These are phyloP conservation scores for Diplotaxis tenuifolia DNA, from an alignment of 345 rosid genomes.

Conservation along the genomic window DNA sequence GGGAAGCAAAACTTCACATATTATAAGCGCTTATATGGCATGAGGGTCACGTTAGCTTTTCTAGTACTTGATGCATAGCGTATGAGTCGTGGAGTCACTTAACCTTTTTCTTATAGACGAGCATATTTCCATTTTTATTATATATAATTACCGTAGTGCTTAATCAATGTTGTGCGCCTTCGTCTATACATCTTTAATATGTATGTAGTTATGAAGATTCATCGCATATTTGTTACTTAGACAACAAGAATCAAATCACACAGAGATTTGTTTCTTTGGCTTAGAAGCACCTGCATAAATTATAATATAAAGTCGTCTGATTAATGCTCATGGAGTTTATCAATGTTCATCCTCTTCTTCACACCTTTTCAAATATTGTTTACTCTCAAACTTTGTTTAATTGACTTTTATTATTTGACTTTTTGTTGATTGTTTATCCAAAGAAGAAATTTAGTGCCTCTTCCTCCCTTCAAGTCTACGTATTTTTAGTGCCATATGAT, in stretches of 20 bases:
- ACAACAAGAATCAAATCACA: slow-evolving; percentile 31
- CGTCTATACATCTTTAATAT: slow-evolving; percentile 16
- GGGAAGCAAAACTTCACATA: background rate
- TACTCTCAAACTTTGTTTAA: background rate
- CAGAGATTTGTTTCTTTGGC: slow-evolving; percentile 31
- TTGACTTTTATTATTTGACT: slow-evolving; percentile 6
- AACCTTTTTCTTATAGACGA: background rate
- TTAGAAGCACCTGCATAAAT: slow-evolving; percentile 33
- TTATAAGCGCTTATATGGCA: background rate
- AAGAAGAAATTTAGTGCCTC: background rate
- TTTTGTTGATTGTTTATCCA: background rate
- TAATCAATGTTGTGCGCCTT: slow-evolving; percentile 4
- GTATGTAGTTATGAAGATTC: slow-evolving; percentile 21
- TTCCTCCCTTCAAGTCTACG: background rate
- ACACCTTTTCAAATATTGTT: slow-evolving; percentile 36
- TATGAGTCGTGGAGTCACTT: slow-evolving; percentile 16
- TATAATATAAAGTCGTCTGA: slow-evolving; percentile 18
- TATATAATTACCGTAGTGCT: background rate
- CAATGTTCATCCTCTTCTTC: slow-evolving; percentile 41
- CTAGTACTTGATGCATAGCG: slow-evolving; percentile 25
- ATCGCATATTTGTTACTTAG: slow-evolving; percentile 29
- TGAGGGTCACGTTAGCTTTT: slow-evolving; percentile 9
- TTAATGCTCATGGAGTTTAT: slow-evolving; percentile 20
- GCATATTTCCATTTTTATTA: background rate
- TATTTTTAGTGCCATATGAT: background rate